These are phyloP conservation scores for Coemansia sp. DNA, from an alignment of 192 early-diverging fungal genomes.

Conservation along the genomic window DNA sequence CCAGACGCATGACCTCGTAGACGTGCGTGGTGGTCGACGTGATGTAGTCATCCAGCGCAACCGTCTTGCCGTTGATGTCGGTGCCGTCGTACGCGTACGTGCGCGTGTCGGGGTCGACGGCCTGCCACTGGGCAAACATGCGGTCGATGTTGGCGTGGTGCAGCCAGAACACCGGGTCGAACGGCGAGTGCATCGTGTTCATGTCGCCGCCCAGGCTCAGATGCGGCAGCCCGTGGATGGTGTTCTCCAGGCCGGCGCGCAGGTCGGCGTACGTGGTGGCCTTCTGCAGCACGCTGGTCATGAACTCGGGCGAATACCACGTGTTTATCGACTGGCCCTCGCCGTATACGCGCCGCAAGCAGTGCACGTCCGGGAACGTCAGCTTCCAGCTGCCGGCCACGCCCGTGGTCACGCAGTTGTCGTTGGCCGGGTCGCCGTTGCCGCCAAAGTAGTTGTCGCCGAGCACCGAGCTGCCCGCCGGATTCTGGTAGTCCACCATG, in stretches of 20 bases:
- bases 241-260: constrained; percentile 39
- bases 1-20: constrained; percentile 39
- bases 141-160: constrained; percentile 61
- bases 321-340: constrained; percentile 13
- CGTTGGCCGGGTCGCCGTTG: constrained; percentile 18
- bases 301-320: constrained; percentile 43
- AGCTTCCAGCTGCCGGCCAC: constrained; percentile 21
- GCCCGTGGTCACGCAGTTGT: constrained; percentile 27
- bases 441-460: constrained; percentile 46
- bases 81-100: constrained; percentile 41
- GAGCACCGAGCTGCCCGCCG: constrained; percentile 15
- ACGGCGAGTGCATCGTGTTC: constrained; percentile 50
- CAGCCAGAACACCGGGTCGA: constrained; percentile 60
- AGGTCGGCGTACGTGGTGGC: constrained; percentile 27
- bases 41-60: constrained; percentile 14
- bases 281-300: constrained; percentile 31
- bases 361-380: constrained; percentile 17
- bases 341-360: constrained; percentile 37
- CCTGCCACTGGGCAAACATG: constrained; percentile 55
- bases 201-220: constrained; percentile 49
- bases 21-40: constrained; percentile 13
- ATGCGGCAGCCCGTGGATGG: constrained; percentile 46
- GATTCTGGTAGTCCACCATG: constrained; percentile 46
- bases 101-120: constrained; percentile 27
- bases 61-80: constrained; percentile 2